Evolutionary conservation across 148 eudicot genomes (phyloP).

Genomic region (Drosera capensis): DNA sequence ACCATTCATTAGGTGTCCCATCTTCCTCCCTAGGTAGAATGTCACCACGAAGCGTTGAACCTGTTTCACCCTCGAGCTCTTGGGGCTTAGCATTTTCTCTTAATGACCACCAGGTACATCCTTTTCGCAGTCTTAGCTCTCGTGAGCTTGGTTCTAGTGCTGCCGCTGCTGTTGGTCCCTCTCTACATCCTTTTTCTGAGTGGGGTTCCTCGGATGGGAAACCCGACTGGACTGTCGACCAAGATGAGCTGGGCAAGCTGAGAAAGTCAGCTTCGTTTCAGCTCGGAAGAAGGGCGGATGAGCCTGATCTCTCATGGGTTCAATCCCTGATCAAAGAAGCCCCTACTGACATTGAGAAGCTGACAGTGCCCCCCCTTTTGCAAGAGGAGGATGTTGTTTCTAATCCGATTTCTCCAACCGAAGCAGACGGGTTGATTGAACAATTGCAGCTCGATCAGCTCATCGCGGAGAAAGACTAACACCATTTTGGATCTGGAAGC

Average conservation of each 20-base stretch:
- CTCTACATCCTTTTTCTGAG: constrained; percentile 21
- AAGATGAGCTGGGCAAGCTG: constrained; percentile 32
- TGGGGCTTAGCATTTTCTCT: constrained; percentile 27
- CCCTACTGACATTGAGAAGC: constrained; percentile 27
- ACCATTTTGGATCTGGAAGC: neutral
- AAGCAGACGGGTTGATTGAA: constrained; percentile 23
- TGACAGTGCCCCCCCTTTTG: constrained; percentile 3
- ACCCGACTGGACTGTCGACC: constrained; percentile 35
- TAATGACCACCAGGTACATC: constrained; percentile 37
- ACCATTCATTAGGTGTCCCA: constrained; percentile 16
- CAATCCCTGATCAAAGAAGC: constrained; percentile 68
- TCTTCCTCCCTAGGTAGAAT: constrained; percentile 43
- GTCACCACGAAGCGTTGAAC: constrained; percentile 59
- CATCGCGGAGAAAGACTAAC: constrained; percentile 14
- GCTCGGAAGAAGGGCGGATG: constrained; percentile 33
- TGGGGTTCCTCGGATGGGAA: constrained; percentile 35
- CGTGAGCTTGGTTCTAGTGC: constrained; percentile 42
- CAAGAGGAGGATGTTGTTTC: constrained; percentile 11
- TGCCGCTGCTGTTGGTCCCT: constrained; percentile 23
- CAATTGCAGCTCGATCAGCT: constrained; percentile 18
- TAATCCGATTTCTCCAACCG: constrained; percentile 6
- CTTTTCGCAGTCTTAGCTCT: constrained; percentile 57
- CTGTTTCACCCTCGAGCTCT: constrained; percentile 52
- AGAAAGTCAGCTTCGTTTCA: constrained; percentile 45
- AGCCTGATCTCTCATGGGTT: constrained; percentile 82